Base-by-base conservation (phyloP, 441 rosid species). In the Adansonia madagascariensis region DNA sequence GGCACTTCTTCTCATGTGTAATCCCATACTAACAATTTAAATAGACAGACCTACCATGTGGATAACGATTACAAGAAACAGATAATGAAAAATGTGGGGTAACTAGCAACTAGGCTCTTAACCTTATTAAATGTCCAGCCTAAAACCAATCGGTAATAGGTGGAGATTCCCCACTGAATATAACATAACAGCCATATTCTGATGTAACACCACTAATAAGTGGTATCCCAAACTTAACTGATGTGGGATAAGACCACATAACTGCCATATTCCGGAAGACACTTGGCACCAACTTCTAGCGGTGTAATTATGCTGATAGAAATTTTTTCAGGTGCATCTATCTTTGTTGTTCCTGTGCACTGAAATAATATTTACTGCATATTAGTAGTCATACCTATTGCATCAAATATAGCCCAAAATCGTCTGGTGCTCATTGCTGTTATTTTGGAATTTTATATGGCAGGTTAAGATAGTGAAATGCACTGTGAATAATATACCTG, bases 381-480 rank as follows among this genome's bases (percentile, higher is more conserved):
- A 27, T 27, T 70, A 27, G 20, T 27, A 18, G 18, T 52, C 6
- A n/a, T 59, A 22, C 15, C 2, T 74, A 15, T 22, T n/a, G 75
- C 43, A 72, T 6, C n/a, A 55, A 56, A 49, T 31, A 62, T 44
- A 57, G 60, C 47, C 68, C 56, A 70, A 27, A 18, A 62, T 71
- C n/a, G 27, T 73, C 71, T 80, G 39, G 44, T 47, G 59, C 49
- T 72, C 61, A 10, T 65, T 60, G 50, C 39, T 55, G 18, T 60
- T 64, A 66, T 20, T 67, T 35, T 55, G 43, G 59, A 15, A 18
- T 74, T 81, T 75, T 56, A 55, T 8, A 46, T 85, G 76, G 73
- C 85, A 91, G 91, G 91, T 91, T 73, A 86, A 89, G 81, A 82
- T 89, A 18, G 86, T 91, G 27, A 91, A 91, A 77, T 91, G 90